Percentiles rank a stretch among this genome's conserved stretches.
These are phyloP conservation scores for Corchorus capsularis DNA, from an alignment of 345 rosid genomes.

Conservation along the genomic window DNA sequence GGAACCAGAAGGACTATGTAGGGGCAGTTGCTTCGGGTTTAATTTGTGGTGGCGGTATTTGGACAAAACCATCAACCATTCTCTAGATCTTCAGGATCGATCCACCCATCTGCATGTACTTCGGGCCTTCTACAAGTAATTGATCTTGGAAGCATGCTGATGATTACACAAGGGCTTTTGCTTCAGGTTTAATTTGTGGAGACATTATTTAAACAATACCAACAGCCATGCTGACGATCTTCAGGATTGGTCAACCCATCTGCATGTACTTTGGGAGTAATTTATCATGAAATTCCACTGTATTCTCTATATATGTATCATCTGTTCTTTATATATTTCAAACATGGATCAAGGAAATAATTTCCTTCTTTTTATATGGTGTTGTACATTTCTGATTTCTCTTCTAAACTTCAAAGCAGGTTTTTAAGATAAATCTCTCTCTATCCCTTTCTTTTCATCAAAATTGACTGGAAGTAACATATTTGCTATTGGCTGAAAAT, in stretches of 20 bases:
- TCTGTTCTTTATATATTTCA: not conserved
- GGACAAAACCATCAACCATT: slow-evolving; percentile 87
- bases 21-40: slow-evolving; percentile 92
- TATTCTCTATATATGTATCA: slow-evolving; percentile 5
- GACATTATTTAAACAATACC: slow-evolving; percentile 95
- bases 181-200: slow-evolving; percentile 88
- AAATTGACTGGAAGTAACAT: too few species aligned
- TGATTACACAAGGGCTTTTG: slow-evolving; percentile 70
- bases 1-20: slow-evolving; percentile 80
- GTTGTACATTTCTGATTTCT: slow-evolving; percentile 16
- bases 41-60: slow-evolving; percentile 89
- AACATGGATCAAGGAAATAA: not conserved
- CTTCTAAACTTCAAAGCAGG: not conserved
- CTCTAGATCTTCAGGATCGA: slow-evolving; percentile 79
- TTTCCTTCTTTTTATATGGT: not conserved
- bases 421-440: not conserved
- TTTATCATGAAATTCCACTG: not conserved
- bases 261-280: slow-evolving; percentile 79
- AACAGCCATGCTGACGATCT: slow-evolving; percentile 80
- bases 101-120: slow-evolving; percentile 95
- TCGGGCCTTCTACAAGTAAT: slow-evolving; percentile 56
- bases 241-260: slow-evolving; percentile 83
- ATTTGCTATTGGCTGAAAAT: not conserved
- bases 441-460: not conserved
- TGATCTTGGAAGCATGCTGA: slow-evolving; percentile 58